Evolutionary conservation across 495 filamentous ascomycete genomes (phyloP).

Genomic region (Xylaria bambusicola): DNA sequence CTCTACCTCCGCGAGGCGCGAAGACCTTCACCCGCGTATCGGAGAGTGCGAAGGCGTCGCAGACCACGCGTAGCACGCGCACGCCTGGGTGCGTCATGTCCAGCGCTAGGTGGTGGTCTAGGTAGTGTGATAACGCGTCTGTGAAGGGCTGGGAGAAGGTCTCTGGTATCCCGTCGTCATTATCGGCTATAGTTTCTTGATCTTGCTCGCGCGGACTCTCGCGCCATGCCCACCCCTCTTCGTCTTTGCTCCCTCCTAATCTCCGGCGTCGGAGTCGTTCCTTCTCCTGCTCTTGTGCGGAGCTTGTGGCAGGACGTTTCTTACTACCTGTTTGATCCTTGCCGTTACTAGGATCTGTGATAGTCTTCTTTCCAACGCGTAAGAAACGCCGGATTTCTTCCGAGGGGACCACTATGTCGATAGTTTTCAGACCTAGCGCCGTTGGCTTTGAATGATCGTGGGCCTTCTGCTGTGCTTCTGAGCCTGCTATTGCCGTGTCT

Average conservation of each 20-base stretch:
- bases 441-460: neutral
- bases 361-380: conserved; percentile 21
- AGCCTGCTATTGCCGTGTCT: neutral
- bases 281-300: conserved; percentile 28
- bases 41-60: conserved; percentile 47
- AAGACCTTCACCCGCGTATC: conserved; percentile 49
- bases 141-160: conserved; percentile 39
- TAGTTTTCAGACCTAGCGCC: conserved; percentile 37
- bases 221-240: conserved; percentile 52
- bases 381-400: conserved; percentile 36
- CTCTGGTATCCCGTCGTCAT: neutral
- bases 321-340: conserved; percentile 15
- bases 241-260: conserved; percentile 39
- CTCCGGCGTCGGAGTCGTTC: conserved; percentile 32
- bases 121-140: conserved; percentile 43
- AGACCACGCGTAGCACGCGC: conserved; percentile 44
- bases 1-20: conserved; percentile 3
- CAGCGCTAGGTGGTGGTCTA: conserved; percentile 42
- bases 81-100: conserved; percentile 49
- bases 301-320: conserved; percentile 9
- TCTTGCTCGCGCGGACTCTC: neutral
- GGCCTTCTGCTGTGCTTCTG: neutral
- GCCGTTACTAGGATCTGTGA: neutral
- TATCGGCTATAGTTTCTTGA: neutral
- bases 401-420: conserved; percentile 47